Conservation (phyloP, 768 basidiomycete species). For the Hirschioporus abietinus region DNA sequence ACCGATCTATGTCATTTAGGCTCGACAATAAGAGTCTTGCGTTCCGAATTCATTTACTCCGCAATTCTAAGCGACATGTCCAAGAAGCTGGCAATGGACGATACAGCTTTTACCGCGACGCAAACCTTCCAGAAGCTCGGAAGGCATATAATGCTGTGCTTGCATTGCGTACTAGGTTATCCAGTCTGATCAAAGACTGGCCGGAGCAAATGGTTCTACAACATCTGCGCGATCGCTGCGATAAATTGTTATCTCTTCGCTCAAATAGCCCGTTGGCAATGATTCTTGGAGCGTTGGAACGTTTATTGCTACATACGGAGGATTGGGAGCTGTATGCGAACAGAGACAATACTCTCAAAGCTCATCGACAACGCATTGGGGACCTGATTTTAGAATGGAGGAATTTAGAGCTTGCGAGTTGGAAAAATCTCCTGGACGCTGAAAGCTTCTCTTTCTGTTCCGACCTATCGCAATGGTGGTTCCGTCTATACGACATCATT, state of each 20-base stretch:
- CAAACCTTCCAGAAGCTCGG: conserved; percentile 66
- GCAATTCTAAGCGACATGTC: conserved; percentile 31
- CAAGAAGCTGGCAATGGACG: conserved; percentile 18
- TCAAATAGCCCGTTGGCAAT: conserved; percentile 74
- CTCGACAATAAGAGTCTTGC: conserved; percentile 49
- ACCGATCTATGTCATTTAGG: conserved; percentile 8
- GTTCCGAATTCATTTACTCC: conserved; percentile 48
- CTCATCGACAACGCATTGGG: conserved; percentile 59
- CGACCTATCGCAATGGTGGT: conserved; percentile 64
- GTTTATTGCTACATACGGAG: conserved; percentile 77
- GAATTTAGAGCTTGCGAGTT: conserved; percentile 81
- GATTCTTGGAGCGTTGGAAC: conserved; percentile 77
- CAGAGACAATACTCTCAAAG: conserved; percentile 74
- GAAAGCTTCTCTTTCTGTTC: conserved; percentile 46
- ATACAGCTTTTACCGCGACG: conserved; percentile 77
- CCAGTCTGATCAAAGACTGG: conserved; percentile 68
- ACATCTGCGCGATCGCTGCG: conserved; percentile 69
- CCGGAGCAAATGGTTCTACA: conserved; percentile 98
- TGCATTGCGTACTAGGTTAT: conserved; percentile 48
- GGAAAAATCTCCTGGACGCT: conserved; percentile 74
- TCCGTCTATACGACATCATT: conserved; percentile 77
- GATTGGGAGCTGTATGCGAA: conserved; percentile 99
- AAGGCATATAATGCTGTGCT: conserved; percentile 51
- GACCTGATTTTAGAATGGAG: conserved; percentile 85
- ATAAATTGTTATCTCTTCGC: conserved; percentile 53